Percentiles rank a stretch among this genome's conserved stretches.
Evolutionary conservation across 2,329 filamentous ascomycete genomes (phyloP).

Genomic region (Colletotrichum somersetense): DNA sequence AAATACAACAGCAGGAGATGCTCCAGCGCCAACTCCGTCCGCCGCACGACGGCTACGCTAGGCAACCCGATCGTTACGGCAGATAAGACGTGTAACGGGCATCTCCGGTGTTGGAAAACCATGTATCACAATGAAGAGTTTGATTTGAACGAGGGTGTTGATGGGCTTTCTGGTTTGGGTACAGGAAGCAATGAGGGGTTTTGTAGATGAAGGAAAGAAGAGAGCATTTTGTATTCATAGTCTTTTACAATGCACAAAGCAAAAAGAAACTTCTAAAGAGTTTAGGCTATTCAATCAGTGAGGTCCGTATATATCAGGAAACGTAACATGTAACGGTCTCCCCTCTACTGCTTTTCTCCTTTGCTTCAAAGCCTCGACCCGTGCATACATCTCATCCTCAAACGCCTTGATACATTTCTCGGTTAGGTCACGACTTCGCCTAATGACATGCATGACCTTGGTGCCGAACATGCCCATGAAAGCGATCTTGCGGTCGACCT

Average conservation of each 20-base stretch:
- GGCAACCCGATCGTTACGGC: constrained; percentile 59
- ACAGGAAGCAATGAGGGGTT: background rate
- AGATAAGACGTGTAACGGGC: constrained; percentile 47
- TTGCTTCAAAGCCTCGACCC: constrained; percentile 28
- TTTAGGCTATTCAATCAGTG: background rate
- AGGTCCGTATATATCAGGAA: background rate
- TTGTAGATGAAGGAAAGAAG: constrained; percentile 12
- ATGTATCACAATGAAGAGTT: constrained; percentile 19
- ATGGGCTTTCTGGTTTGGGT: constrained; percentile 7
- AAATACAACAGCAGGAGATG: constrained; percentile 46
- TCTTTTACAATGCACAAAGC: constrained; percentile 19
- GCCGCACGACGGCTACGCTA: constrained; percentile 60
- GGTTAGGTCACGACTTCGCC: constrained; percentile 52
- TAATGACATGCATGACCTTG: constrained; percentile 54
- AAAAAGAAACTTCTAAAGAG: background rate
- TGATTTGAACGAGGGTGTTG: constrained; percentile 7
- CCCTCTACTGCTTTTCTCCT: background rate
- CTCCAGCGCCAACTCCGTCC: constrained; percentile 56
- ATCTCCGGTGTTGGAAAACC: background rate
- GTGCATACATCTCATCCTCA: constrained; percentile 55
- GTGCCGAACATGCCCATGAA: constrained; percentile 56
- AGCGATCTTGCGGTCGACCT: constrained; percentile 52
- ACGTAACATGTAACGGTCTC: background rate
- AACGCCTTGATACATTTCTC: constrained; percentile 51
- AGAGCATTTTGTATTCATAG: constrained; percentile 24